Base-by-base conservation (phyloP, 1,284 basidiomycete genomes). In the Coniferiporia sulphurascens region DNA sequence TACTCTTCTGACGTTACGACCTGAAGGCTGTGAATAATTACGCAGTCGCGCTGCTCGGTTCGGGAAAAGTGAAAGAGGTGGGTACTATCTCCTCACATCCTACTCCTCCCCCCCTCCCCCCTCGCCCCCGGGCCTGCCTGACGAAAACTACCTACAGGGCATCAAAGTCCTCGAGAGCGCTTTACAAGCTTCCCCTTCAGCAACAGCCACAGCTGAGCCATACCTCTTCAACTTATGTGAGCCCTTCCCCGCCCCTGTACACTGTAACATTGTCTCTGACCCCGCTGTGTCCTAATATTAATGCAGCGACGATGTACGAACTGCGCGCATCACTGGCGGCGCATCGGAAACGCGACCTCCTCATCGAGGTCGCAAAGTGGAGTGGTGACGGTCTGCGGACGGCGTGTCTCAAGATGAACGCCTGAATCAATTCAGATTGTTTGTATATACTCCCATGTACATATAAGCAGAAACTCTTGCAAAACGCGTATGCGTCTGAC, bases 141-240 rank as follows among this genome's bases (percentile, higher is more conserved):
- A 48, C 17, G 38, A 27, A 50, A 2, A 2, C 1, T 34, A 49
- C 49, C 4, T n/a, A 9, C 19, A 58, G 85, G 86, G 81, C 1
- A 90, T 90, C 52, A 77, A 81, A 48, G 75, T 84, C 1, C 73
- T 92, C 35, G 89, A 92, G 70, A 69, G 64, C 2, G 83, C 83
- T 2, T 69, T 92, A 27, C 75, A 74, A 53, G 68, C 77, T 3
- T 86, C 87, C 1, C 89, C 90, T 0, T 79, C 86, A 0, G 81
- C 80, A 48, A 80, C 87, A 13, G 84, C 87, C 9, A 79, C 85
- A 19, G 85, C 87, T 2, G 89, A 92, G 66, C 89, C 89, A 4
- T 88, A 88, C 70, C 68, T 92, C 48, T 92, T 91, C 72, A 92
- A 92, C 64, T 75, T 92, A 15, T 87, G 90, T 91, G 68, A 64